Percentiles rank a stretch among this genome's conserved stretches.
Evolutionary conservation across 345 rosid species (phyloP).

Genomic region (Pistacia vera): DNA sequence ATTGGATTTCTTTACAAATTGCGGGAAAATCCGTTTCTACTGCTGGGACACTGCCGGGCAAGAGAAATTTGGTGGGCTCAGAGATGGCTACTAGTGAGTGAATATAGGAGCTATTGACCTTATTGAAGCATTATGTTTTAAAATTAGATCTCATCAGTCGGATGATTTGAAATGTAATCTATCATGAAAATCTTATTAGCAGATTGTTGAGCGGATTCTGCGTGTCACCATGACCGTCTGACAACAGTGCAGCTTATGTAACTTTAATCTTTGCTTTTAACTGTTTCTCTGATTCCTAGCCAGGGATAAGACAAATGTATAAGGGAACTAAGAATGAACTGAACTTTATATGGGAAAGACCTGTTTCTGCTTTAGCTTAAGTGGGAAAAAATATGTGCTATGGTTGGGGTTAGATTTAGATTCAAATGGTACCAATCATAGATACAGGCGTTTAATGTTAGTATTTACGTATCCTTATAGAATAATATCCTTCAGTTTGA

Average conservation of each 20-base stretch:
- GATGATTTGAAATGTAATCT: not conserved
- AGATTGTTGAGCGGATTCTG: not conserved
- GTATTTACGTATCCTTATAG: too few species aligned
- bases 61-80: conserved; percentile 92
- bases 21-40: conserved; percentile 87
- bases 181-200: not conserved
- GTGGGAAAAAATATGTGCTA: too few species aligned
- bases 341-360: too few species aligned
- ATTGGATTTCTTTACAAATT: conserved; percentile 87
- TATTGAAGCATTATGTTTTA: not conserved
- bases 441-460: not conserved
- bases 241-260: not conserved
- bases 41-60: conserved; percentile 99
- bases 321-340: not conserved
- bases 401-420: too few species aligned
- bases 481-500: too few species aligned
- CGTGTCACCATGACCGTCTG: too few species aligned
- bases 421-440: too few species aligned
- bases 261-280: not conserved
- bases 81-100: conserved; percentile 97
- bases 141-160: not conserved
- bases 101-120: not conserved
- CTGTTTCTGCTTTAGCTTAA: too few species aligned
- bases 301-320: not conserved
- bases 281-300: not conserved